Percentiles rank a stretch among this genome's conserved stretches.
These are phyloP conservation scores for Emmonsiellopsis sp. DNA, from an alignment of 2,329 filamentous ascomycete species.

Conservation along the genomic window DNA sequence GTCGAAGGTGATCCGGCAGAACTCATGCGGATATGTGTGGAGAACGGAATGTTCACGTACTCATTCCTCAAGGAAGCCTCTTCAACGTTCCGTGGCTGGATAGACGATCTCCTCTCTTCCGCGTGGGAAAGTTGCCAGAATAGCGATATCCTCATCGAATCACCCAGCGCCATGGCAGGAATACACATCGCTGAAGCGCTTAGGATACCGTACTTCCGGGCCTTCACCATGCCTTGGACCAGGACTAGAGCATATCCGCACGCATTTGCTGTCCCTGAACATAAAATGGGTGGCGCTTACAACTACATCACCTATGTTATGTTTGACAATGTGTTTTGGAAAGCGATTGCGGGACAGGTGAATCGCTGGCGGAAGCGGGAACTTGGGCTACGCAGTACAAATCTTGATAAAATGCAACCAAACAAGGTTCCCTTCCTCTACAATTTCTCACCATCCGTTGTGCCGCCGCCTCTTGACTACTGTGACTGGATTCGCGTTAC, in stretches of 20 bases:
- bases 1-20: constrained; percentile 89
- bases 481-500: constrained; percentile 97
- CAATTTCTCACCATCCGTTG: constrained; percentile 90
- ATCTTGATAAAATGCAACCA: constrained; percentile 79
- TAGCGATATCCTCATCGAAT: constrained; percentile 86
- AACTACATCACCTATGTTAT: constrained; percentile 93
- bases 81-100: constrained; percentile 83
- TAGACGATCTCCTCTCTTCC: constrained; percentile 76
- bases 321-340: constrained; percentile 97
- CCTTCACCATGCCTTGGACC: constrained; percentile 99
- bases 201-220: constrained; percentile 88
- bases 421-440: constrained; percentile 98
- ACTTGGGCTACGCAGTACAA: constrained; percentile 70
- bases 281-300: constrained; percentile 90
- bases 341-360: constrained; percentile 79
- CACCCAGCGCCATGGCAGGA: constrained; percentile 91
- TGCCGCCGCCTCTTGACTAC: constrained; percentile 89
- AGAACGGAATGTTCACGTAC: constrained; percentile 94
- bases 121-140: constrained; percentile 78
- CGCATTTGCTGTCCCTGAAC: constrained; percentile 84
- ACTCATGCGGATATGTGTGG: constrained; percentile 90
- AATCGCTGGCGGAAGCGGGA: constrained; percentile 84
- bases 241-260: constrained; percentile 92
- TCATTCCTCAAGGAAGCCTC: constrained; percentile 84
- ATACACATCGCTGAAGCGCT: constrained; percentile 96